phyloP scores from a whole-genome alignment of 768 basidiomycete genomes.

The Phylloporus sp. region DNA sequence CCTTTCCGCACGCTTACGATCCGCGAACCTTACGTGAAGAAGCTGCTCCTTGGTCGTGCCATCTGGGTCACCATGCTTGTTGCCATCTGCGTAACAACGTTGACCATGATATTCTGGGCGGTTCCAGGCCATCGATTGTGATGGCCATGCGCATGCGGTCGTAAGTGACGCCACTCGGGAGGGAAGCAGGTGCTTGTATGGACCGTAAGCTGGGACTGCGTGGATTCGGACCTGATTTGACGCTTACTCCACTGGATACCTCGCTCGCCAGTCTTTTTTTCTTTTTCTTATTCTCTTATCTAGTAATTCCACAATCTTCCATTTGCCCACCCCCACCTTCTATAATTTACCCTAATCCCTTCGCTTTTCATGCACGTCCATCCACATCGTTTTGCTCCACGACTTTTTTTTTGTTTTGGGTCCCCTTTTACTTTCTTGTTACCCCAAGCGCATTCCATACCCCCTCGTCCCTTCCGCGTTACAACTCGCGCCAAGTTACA shows the following conservation, averaged over 20 bases:
- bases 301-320: constrained; percentile 23
- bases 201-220: constrained; percentile 11
- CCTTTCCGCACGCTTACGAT: constrained; percentile 93
- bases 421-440: constrained; percentile 15
- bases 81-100: constrained; percentile 64
- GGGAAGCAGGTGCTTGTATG: constrained; percentile 9
- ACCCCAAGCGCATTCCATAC: constrained; percentile 24
- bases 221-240: constrained; percentile 16
- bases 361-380: constrained; percentile 15
- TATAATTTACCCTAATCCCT: constrained; percentile 27
- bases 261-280: constrained; percentile 16
- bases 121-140: constrained; percentile 91
- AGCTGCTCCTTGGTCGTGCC: constrained; percentile 82
- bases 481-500: constrained; percentile 20
- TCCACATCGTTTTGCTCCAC: constrained; percentile 17
- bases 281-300: constrained; percentile 30
- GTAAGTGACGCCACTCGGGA: constrained; percentile 4
- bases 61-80: constrained; percentile 87
- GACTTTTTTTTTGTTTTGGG: constrained; percentile 15
- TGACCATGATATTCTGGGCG: constrained; percentile 92
- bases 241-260: constrained; percentile 18
- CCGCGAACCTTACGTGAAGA: constrained; percentile 90
- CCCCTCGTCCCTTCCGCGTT: constrained; percentile 11
- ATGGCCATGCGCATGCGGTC: constrained; percentile 1
- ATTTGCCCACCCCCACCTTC: constrained; percentile 14